Base-by-base conservation (phyloP, 805 yeast genomes). In the Starmerella vaccinii region DNA sequence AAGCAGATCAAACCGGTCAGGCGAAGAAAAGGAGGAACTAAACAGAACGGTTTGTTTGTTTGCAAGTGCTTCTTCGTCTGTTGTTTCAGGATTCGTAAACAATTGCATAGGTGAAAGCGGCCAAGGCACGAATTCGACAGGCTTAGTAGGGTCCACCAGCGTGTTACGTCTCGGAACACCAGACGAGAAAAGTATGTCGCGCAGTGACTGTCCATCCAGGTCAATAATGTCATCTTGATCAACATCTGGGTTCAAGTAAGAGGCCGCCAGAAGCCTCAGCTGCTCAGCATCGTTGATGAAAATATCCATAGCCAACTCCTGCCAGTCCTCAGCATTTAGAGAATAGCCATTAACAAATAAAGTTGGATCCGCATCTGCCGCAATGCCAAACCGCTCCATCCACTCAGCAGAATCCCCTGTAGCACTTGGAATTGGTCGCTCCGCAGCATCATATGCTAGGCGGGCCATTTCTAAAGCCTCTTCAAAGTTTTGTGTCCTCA, bases 341-440 rank as follows among this genome's bases (percentile, higher is more conserved):
- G 52, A 37, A 5, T 52, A 54, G 40, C 97, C 97, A 64, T 90
- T 84, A 26, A 78, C 76, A 46, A 87, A 72, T 4, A 86, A 67
- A 0, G 75, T 64, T 0, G 90, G 80, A 1, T 63, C 63, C 0
- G 58, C 58, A 33, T 76, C 68, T 0, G 64, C 61, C 0, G 59
- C 59, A 32, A 78, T 68, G 0, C 64, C 67, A 41, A 69, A 58
- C 5, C 63, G 57, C n/a, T 54, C 48, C 9, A 52, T 38, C 72
- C 72, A 70, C 5, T 56, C 51, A 4, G 22, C 32, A 5, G 51
- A 21, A 26, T 43, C 42, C 7, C 35, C 41, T 13, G 45, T 5
- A 3, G 42, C 29, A 2, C 6, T 16, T 12, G 10, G 26, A 8
- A 6, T 22, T 9, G 53, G 49, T 22, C 33, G 32, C 6, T 33